Evolutionary conservation across 2,329 filamentous ascomycete genomes (phyloP).

Genomic region (Furcasterigmium sp.): DNA sequence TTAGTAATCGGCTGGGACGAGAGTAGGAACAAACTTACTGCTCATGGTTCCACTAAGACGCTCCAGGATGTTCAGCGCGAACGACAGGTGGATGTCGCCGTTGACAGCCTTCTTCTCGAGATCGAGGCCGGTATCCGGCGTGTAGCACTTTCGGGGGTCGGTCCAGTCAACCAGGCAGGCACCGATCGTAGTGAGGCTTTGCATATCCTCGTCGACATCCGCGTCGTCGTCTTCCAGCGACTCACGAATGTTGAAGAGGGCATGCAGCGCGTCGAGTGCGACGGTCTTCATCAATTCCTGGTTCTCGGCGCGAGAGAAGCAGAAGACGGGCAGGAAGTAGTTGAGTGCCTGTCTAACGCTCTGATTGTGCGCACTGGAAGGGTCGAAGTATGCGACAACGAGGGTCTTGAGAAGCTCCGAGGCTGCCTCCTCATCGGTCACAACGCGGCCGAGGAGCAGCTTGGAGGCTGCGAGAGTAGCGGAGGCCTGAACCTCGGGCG

Average conservation of each 20-base stretch:
- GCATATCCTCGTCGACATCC: conserved; percentile 72
- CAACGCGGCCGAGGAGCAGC: conserved; percentile 73
- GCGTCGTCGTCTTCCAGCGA: conserved; percentile 70
- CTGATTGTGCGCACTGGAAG: conserved; percentile 73
- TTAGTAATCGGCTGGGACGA: conserved; percentile 18
- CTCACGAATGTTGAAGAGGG: conserved; percentile 68
- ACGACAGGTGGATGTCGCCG: conserved; percentile 73
- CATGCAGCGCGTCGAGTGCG: conserved; percentile 68
- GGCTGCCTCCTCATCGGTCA: conserved; percentile 62
- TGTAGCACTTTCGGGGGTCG: conserved; percentile 75
- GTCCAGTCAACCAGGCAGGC: conserved; percentile 92
- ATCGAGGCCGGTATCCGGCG: conserved; percentile 42
- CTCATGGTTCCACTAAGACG: conserved; percentile 61
- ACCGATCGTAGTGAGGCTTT: conserved; percentile 70
- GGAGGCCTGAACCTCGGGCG: conserved; percentile 71
- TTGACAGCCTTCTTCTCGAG: conserved; percentile 60
- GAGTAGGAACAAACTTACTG: conserved; percentile 45
- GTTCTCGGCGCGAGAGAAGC: conserved; percentile 77
- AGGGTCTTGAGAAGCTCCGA: conserved; percentile 79
- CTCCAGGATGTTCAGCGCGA: conserved; percentile 74
- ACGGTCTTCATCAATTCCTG: conserved; percentile 75
- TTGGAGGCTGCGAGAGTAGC: conserved; percentile 82
- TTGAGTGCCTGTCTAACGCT: conserved; percentile 79
- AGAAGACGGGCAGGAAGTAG: conserved; percentile 94
- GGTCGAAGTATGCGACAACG: conserved; percentile 84